A percentile compares a stretch with the other conserved stretches of the same genome.
These are phyloP conservation scores for Dictyophora rubrovolvata DNA, from an alignment of 768 basidiomycete species.

Conservation along the genomic window DNA sequence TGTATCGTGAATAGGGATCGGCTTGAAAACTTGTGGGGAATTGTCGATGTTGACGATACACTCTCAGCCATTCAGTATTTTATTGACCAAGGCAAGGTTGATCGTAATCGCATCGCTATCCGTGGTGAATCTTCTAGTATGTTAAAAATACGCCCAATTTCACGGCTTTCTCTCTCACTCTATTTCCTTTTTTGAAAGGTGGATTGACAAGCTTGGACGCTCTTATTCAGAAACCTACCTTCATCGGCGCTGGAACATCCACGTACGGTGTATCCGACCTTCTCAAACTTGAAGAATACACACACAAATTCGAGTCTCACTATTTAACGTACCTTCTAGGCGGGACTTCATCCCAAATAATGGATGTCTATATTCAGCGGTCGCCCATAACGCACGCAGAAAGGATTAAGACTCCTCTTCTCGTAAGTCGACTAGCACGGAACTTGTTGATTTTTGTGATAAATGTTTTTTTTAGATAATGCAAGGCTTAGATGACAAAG, in stretches of 20 bases:
- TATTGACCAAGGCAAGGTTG: slow-evolving; percentile 32
- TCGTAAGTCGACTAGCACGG: slow-evolving; percentile 33
- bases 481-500: slow-evolving; percentile 53
- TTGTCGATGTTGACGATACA: slow-evolving; percentile 63
- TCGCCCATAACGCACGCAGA: slow-evolving; percentile 56
- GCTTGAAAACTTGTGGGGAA: slow-evolving; percentile 59
- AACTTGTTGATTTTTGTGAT: neutral
- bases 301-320: slow-evolving; percentile 62
- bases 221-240: slow-evolving; percentile 15
- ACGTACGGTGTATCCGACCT: slow-evolving; percentile 66
- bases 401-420: slow-evolving; percentile 49
- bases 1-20: slow-evolving; percentile 26
- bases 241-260: slow-evolving; percentile 53
- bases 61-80: slow-evolving; percentile 45
- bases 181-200: slow-evolving; percentile 28
- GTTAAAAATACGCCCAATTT: no score
- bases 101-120: slow-evolving; percentile 53
- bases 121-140: slow-evolving; percentile 51
- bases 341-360: slow-evolving; percentile 40
- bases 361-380: slow-evolving; percentile 46
- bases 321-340: slow-evolving; percentile 59
- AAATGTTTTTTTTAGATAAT: slow-evolving; percentile 37
- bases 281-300: slow-evolving; percentile 41
- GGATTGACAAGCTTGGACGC: slow-evolving; percentile 56
- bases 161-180: neutral